Base-by-base conservation (phyloP, 148 eudicot species). In the Camellia granthamiana region DNA sequence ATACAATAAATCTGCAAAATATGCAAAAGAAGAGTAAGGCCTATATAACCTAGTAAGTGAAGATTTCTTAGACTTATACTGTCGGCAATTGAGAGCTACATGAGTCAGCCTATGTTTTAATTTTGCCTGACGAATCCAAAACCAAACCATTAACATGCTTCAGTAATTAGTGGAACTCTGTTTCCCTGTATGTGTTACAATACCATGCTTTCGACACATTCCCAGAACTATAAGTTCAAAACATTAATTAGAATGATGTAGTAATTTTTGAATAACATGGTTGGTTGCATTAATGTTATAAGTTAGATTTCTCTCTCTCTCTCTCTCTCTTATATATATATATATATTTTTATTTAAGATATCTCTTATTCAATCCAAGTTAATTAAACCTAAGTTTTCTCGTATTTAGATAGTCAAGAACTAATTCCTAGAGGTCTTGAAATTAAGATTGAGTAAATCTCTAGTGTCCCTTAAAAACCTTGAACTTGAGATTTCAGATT, bases 91-190 rank as follows among this genome's bases (percentile, higher is more conserved):
- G 69, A 77, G 42, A 56, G 77, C 70, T 30, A 77, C 80, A 75
- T 10, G 46, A 68, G 8, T 63, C 64, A 41, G 30, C 47, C 66
- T 70, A 23, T 52, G 54, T 74, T 77, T 47, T 1, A 56, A 66
- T 58, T 81, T 81, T 85, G 89, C 84, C 88, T 71, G 75, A 81
- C 81, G 61, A 84, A 81, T 83, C 81, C 84, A 69, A 63, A 81
- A 88, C 83, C 65, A 75, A 68, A 76, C 58, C 41, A 52, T 38
- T 46, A 64, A 74, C 52, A 19, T 72, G 83, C 64, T 71, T 84
- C 60, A 80, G 30, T 58, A 47, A 83, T 68, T 59, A 13, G 75
- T 47, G 82, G 80, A 72, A 77, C 30, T 16, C 64, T 85, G 83
- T 72, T 67, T 68, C 85, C 83, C 64, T 23, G 23, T 59, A 30